Percentiles rank a stretch among this genome's conserved stretches.
Evolutionary conservation across 2,329 filamentous ascomycete genomes (phyloP).

Genomic region (Tolypocladium tropicale): DNA sequence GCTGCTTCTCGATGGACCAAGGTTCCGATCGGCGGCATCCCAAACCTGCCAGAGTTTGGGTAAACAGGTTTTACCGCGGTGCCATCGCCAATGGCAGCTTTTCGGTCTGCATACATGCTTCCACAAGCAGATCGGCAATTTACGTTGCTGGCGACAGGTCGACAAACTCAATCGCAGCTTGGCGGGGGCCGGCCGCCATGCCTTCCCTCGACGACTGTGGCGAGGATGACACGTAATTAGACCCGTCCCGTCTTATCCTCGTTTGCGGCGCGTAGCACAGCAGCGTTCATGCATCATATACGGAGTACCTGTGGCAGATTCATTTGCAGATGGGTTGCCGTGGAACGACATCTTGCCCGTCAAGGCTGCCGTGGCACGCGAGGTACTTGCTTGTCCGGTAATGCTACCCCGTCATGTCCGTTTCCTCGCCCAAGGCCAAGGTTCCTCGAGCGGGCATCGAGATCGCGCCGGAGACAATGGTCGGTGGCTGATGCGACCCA

Average conservation of each 20-base stretch:
- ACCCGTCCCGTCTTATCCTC: background rate
- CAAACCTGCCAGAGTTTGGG: background rate
- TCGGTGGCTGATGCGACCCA: background rate
- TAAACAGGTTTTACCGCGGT: background rate
- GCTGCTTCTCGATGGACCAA: background rate
- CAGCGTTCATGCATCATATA: background rate
- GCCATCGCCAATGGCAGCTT: background rate
- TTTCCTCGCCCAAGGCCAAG: no score
- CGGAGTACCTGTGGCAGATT: background rate
- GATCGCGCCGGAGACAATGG: background rate
- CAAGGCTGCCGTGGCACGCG: background rate
- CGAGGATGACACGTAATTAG: background rate
- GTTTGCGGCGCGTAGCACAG: background rate
- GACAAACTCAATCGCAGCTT: background rate
- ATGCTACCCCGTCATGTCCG: no score
- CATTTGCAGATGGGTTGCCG: background rate
- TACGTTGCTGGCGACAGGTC: background rate
- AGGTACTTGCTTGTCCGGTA: background rate
- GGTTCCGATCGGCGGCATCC: background rate
- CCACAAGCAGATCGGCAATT: background rate
- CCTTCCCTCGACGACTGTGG: background rate
- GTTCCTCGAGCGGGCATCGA: no score
- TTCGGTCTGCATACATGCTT: background rate
- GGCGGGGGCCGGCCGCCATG: background rate
- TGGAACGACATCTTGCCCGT: background rate